Evolutionary conservation across 169 alveolate species (phyloP), one percentile per base, ranked within the genome.

Genomic region (Miamiensis avidus): DNA sequence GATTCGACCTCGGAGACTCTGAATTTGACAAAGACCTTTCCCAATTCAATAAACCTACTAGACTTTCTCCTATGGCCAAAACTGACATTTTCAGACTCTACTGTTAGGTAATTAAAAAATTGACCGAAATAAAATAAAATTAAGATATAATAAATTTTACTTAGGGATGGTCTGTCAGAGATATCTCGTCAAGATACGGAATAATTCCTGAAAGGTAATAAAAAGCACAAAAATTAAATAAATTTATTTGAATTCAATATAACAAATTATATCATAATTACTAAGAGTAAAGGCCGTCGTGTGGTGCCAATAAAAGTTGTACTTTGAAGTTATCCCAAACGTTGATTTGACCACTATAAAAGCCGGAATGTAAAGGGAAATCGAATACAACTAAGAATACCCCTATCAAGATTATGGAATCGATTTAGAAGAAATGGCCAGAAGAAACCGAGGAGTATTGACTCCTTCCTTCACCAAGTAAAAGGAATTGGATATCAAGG

Each of bases 381-480:
- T 34, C 1, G 84, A 79, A 79, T 79, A 74, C 76, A 74, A 34
- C 28, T 34, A 49, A 79, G 84, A 79, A 49, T 69, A 49, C 34
- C 34, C n/a, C 11, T 79, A 74, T 69, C 64, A 79, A 79, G 84
- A 79, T 79, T 79, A 79, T 79, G 84, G 84, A 34, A 79, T 79
- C 20, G 84, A 79, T 79, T 79, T 79, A 72, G 84, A 79, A 79
- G 84, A 79, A 26, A 49, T 79, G 31, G 49, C 64, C 29, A 74
- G 65, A 79, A 79, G 84, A 79, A 74, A 79, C 29, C 34, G 29
- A 79, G 84, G 84, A 34, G 29, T 65, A 31, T 74, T 34, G 30
- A 79, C 77, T 79, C 76, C 65, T n/a, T 28, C 49, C n/a, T 79
- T 79, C 29, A 65, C 27, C n/a, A 79, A 49, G 28, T 79, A 79